Conservation (phyloP, 805 yeast species). For the Tetrapisispora iriomotensis region DNA sequence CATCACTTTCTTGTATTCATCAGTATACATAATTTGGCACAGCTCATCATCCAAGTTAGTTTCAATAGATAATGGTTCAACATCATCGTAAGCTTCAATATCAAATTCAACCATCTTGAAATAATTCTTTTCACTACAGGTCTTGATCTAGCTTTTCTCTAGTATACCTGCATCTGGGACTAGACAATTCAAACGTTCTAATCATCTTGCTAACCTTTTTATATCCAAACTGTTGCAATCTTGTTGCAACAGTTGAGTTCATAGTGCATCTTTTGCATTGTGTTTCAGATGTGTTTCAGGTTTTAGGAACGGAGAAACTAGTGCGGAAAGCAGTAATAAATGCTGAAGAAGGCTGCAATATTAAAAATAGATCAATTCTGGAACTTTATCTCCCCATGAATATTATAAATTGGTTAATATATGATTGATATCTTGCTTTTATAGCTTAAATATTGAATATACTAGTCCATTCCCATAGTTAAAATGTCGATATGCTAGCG, state of each 20-base stretch:
- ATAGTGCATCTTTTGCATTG: background rate
- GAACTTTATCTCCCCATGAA: too few species aligned
- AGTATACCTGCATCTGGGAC: background rate
- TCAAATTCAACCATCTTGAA: conserved; percentile 3
- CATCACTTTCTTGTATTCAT: conserved; percentile 55
- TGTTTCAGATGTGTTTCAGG: conserved; percentile 3
- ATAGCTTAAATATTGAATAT: too few species aligned
- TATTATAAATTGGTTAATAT: too few species aligned
- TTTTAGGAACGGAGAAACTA: background rate
- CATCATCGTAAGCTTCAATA: conserved; percentile 30
- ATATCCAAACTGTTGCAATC: background rate
- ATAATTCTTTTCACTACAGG: background rate
- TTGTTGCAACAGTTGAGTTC: background rate
- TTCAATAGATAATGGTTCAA: conserved; percentile 35
- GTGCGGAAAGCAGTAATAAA: background rate
- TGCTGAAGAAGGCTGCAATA: too few species aligned
- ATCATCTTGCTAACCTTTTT: background rate
- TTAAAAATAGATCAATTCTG: too few species aligned
- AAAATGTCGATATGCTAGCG: too few species aligned
- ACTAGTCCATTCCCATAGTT: too few species aligned
- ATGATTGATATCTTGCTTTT: too few species aligned
- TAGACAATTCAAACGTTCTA: background rate
- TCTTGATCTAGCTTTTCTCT: background rate
- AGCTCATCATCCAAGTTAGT: conserved; percentile 35
- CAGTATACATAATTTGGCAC: conserved; percentile 61